Conservation (phyloP, 2,329 filamentous ascomycete species). For the Sporothrix protearum region DNA sequence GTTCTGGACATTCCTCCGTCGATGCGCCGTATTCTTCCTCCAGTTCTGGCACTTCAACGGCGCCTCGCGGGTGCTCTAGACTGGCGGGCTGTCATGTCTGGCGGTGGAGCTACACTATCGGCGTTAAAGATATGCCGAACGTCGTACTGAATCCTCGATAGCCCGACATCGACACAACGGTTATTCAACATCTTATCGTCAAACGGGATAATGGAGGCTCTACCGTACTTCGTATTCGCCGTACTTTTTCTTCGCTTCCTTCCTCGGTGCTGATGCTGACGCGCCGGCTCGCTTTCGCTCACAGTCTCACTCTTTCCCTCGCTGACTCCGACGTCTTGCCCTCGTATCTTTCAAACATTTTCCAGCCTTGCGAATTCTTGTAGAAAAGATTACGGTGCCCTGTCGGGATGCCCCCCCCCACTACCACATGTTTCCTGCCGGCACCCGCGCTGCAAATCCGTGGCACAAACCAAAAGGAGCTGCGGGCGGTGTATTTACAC, state of each 20-base stretch:
- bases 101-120: neutral
- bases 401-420: neutral
- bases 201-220: neutral
- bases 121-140: neutral
- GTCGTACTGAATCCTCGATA: neutral
- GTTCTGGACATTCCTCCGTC: neutral
- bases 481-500: neutral
- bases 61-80: neutral
- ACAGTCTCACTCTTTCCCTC: neutral
- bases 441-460: conserved; percentile 15
- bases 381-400: neutral
- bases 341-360: neutral
- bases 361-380: conserved; percentile 17
- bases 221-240: too few species aligned
- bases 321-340: neutral
- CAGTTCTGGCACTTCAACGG: neutral
- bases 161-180: neutral
- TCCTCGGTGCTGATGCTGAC: neutral
- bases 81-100: too few species aligned
- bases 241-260: neutral
- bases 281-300: neutral
- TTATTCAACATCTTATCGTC: neutral
- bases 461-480: neutral
- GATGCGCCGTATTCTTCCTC: neutral
- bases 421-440: conserved; percentile 21